Evolutionary conservation across 257 asterid species (phyloP).

Genomic region (Petrea volubilis): DNA sequence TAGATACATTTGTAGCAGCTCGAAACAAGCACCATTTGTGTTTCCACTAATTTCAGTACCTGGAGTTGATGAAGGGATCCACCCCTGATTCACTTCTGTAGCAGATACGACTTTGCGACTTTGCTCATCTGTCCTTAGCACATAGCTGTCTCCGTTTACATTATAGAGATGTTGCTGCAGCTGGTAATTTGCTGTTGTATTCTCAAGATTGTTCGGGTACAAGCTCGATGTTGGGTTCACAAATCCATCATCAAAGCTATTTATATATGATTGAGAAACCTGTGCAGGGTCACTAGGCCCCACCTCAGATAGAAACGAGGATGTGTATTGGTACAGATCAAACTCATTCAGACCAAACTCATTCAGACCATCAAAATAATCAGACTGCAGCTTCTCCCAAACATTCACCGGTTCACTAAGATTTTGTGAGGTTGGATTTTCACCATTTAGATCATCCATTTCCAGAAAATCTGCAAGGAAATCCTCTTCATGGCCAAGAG

Average conservation of each 20-base stretch:
- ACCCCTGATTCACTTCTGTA: slow-evolving; percentile 40
- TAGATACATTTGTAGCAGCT: slow-evolving; percentile 32
- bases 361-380: slow-evolving; percentile 48
- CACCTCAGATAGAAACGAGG: slow-evolving; percentile 36
- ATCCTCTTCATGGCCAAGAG: slow-evolving; percentile 41
- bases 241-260: slow-evolving; percentile 29
- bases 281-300: slow-evolving; percentile 40
- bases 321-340: slow-evolving; percentile 59
- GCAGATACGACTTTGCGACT: slow-evolving; percentile 37
- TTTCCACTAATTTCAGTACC: slow-evolving; percentile 59
- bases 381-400: slow-evolving; percentile 36
- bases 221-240: slow-evolving; percentile 22
- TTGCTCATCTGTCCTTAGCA: slow-evolving; percentile 52
- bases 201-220: slow-evolving; percentile 30
- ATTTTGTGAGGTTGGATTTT: slow-evolving; percentile 35
- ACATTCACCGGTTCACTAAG: slow-evolving; percentile 27
- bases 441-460: slow-evolving; percentile 64
- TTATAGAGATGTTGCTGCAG: slow-evolving; percentile 39
- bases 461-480: slow-evolving; percentile 80
- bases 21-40: slow-evolving; percentile 26
- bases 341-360: slow-evolving; percentile 55
- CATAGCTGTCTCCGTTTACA: slow-evolving; percentile 37
- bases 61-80: slow-evolving; percentile 47
- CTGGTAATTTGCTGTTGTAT: slow-evolving; percentile 23
- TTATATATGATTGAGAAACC: slow-evolving; percentile 30